Percentiles rank a stretch among this genome's conserved stretches.
phyloP scores from a whole-genome alignment of 139 green algal genomes.

The Coelastrella sp. region DNA sequence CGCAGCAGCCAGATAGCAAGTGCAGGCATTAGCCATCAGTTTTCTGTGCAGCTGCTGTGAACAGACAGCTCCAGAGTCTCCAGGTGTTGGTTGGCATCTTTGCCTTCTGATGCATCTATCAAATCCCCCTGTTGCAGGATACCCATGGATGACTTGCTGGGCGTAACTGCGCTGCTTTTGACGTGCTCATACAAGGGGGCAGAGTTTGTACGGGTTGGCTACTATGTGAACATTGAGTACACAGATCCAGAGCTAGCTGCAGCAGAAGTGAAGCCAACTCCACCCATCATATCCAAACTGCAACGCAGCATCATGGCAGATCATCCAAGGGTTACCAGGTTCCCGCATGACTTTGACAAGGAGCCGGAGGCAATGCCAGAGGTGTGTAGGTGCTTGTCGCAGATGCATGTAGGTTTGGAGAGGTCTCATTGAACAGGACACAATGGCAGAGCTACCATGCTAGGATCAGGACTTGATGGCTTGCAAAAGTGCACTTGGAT shows the following conservation, averaged over 20 bases:
- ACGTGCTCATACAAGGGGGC: constrained; percentile 93
- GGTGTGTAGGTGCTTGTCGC: background rate
- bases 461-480: too few species aligned
- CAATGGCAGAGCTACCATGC: too few species aligned
- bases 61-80: too few species aligned
- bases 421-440: too few species aligned
- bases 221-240: constrained; percentile 99
- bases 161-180: constrained; percentile 95
- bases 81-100: background rate
- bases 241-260: constrained; percentile 87
- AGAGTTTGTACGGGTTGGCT: constrained; percentile 93
- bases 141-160: constrained; percentile 82
- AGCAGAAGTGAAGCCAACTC: constrained; percentile 74
- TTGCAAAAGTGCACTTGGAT: too few species aligned
- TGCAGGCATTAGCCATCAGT: background rate
- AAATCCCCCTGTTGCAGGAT: constrained; percentile 61
- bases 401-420: background rate
- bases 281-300: constrained; percentile 78
- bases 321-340: constrained; percentile 95
- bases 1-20: background rate
- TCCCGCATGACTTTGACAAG: constrained; percentile 63
- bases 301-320: constrained; percentile 61
- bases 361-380: constrained; percentile 17
- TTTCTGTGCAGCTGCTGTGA: background rate
- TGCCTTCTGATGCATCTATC: background rate